These are phyloP conservation scores for Wickerhamiella dianesei DNA, from an alignment of 805 yeast genomes.

Conservation along the genomic window DNA sequence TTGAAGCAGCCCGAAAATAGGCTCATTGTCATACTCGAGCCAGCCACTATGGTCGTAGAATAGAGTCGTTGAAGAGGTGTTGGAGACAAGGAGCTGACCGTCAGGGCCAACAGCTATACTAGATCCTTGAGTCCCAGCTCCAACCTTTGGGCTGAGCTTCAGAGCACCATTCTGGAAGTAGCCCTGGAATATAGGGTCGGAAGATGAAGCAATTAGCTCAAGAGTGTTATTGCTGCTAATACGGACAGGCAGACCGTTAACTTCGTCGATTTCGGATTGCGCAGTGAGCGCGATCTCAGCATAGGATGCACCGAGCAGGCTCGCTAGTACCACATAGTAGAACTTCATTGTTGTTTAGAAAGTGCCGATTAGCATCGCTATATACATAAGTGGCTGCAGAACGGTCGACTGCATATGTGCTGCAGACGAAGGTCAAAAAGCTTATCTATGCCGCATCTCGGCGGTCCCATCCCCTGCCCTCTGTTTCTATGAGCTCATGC, in stretches of 20 bases:
- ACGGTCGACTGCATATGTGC: neutral
- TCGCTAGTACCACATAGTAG: neutral
- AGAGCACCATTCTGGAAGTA: conserved; percentile 7
- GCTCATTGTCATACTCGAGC: conserved; percentile 10
- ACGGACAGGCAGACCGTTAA: conserved; percentile 12
- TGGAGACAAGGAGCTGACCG: conserved; percentile 10
- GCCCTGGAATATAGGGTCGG: conserved; percentile 16
- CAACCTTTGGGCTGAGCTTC: conserved; percentile 13
- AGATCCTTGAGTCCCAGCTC: conserved; percentile 7
- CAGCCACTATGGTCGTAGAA: conserved; percentile 12
- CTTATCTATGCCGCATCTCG: neutral
- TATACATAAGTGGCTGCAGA: neutral
- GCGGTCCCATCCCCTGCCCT: conserved; percentile 16
- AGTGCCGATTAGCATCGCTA: neutral
- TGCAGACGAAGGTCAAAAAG: neutral
- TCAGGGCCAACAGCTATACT: conserved; percentile 6
- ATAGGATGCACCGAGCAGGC: neutral
- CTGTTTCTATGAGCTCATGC: conserved; percentile 22
- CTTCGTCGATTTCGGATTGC: conserved; percentile 6
- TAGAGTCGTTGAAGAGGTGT: conserved; percentile 2
- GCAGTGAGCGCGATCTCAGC: conserved; percentile 14
- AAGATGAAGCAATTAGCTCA: conserved; percentile 2
- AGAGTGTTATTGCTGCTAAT: conserved; percentile 11
- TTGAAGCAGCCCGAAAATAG: conserved; percentile 8
- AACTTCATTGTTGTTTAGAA: neutral